Conservation (phyloP, 208 protist species). For the Acanthamoeba royreba region DNA sequence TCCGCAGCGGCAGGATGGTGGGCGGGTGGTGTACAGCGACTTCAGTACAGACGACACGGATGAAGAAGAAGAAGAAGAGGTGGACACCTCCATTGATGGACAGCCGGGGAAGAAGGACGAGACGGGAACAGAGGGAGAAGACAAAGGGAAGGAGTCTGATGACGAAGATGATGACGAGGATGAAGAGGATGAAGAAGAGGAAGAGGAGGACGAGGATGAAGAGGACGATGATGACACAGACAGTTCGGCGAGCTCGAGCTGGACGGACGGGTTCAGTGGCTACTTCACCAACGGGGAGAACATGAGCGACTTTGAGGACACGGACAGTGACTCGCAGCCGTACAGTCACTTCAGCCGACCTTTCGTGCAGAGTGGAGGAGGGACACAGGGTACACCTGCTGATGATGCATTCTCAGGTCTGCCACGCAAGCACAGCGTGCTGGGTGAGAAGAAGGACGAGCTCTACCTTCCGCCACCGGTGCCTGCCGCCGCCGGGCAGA, state of each 20-base stretch:
- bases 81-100: background rate
- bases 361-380: too few relatives aligned
- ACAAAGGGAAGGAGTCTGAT: background rate
- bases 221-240: background rate
- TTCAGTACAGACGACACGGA: background rate
- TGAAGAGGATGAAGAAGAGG: too few relatives aligned
- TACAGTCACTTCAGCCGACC: too few relatives aligned
- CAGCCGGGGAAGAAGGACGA: background rate
- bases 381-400: too few relatives aligned
- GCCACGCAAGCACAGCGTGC: background rate
- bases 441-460: background rate
- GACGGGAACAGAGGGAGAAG: background rate
- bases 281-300: background rate
- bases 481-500: background rate
- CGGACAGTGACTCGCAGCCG: background rate
- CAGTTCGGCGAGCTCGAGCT: background rate
- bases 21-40: background rate
- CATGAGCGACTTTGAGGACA: background rate
- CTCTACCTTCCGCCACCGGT: background rate
- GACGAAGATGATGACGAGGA: background rate
- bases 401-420: too few relatives aligned
- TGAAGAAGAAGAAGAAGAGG: background rate
- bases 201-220: background rate
- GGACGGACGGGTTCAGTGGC: background rate
- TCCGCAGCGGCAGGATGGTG: background rate